Evolutionary conservation across 768 basidiomycete species (phyloP), one percentile per base, ranked within the genome.

Genomic region (Mycena belliarum): DNA sequence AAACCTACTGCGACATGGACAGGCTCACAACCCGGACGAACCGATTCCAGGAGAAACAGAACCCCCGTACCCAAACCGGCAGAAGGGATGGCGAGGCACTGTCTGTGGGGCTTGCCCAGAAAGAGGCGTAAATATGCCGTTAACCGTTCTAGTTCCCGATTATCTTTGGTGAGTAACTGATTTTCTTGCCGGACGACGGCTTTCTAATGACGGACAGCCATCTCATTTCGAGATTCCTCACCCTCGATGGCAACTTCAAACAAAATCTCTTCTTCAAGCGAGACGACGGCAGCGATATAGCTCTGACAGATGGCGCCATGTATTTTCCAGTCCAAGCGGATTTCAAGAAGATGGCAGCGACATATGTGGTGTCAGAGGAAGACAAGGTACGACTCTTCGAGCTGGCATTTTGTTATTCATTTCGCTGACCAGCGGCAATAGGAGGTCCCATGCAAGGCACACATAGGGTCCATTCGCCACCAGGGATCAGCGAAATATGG

Each of bases 191-290:
- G 12, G 12, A 32, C 29, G 12, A 32, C 29, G 29, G n/a, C n/a
- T n/a, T n/a, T n/a, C 29, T 32, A 32, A 32, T 32, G 12, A 32
- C n/a, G n/a, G 29, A 32, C 29, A 32, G 29, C 6, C 29, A 32
- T 12, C 58, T 46, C 2, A 44, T 53, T 15, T 48, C 40, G 10
- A 6, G 28, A 5, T 1, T 18, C 24, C 8, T 14, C 25, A 54
- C 58, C 1, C 11, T 53, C 2, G 52, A 59, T n/a, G 52, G 58
- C 1, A 59, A 59, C 25, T 59, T 35, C 52, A 59, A 59, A 41
- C 33, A 29, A 0, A 59, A 54, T 21, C n/a, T 37, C 1, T 59
- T 59, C 51, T 53, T 24, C 47, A 59, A 59, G 42, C 58, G 33
- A 9, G 58, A 59, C 32, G 25, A 59, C 9, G 58, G 58, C 12